Conservation (phyloP, 176 grass and related monocot species). For the Chloris gayana region DNA sequence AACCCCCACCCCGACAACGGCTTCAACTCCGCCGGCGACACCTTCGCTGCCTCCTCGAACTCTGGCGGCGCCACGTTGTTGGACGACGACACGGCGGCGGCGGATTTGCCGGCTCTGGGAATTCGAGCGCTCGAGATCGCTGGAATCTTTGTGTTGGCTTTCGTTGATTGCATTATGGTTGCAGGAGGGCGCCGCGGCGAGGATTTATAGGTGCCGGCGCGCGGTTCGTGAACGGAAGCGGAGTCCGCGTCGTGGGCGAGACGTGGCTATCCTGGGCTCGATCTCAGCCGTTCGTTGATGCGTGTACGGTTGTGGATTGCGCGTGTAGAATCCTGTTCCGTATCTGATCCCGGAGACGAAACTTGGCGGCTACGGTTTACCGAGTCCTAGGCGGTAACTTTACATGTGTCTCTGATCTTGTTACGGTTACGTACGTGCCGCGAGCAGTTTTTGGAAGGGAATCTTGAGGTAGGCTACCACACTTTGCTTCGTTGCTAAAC, state of each 20-base stretch:
- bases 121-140: slow-evolving; percentile 15
- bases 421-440: no score
- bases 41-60: neutral
- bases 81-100: slow-evolving; percentile 14
- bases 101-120: neutral
- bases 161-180: neutral
- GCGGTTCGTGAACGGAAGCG: neutral
- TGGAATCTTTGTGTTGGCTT: neutral
- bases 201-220: slow-evolving; percentile 13
- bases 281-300: neutral
- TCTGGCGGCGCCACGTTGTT: neutral
- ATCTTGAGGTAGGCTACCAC: no score
- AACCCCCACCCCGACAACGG: slow-evolving; percentile 14
- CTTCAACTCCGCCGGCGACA: neutral
- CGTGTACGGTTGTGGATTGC: neutral
- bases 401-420: neutral
- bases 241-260: neutral
- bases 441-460: no score
- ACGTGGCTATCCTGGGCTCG: neutral
- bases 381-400: neutral
- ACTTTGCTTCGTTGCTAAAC: no score
- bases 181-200: neutral
- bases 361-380: slow-evolving; percentile 35
- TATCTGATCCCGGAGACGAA: neutral
- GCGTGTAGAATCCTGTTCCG: neutral